Evolutionary conservation across 2,329 filamentous ascomycete genomes (phyloP), one percentile per base, ranked within the genome.

Genomic region (Cladosporium sp.): DNA sequence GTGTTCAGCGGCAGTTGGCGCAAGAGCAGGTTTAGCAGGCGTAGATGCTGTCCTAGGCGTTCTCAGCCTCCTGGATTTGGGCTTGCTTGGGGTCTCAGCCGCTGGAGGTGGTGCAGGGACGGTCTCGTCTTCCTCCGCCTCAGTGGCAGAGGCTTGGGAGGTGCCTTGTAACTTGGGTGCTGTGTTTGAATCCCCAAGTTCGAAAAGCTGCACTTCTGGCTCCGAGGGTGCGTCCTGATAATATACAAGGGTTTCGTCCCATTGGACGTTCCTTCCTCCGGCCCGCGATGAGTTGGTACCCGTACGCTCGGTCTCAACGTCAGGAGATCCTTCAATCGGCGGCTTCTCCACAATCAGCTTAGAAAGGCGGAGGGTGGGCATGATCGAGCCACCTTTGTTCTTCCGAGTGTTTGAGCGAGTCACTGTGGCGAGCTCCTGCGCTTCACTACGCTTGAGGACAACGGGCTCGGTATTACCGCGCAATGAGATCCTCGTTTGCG

Each of bases 401-500:
- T 73, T 73, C 36, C 71, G 67, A 7, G 76, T 79, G 56, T 79
- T 79, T 43, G 62, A 64, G 29, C 70, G 67, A 1, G 75, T 78
- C 13, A 70, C 48, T 9, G 69, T 59, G 9, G 73, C 68, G 7
- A 77, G 60, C 50, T 75, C 70, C 53, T 78, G 75, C 13, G 74
- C 73, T 51, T 78, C 74, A 5, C 70, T 70, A 55, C 70, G 71
- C 61, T 74, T 75, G 27, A 77, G 64, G 7, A 77, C 67, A 7
- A 56, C 56, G 4, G 69, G 69, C 50, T 72, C 70, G 8, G 63
- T 63, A 12, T 66, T 63, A 9, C 73, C 69, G 18, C 74, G 70
- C 19, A 76, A 69, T 1, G 71, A 65, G 20, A 77, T 76, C 55
- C 59, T 69, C 43, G 70, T 44, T 9, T 44, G 38, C 13, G 51